phyloP scores from a whole-genome alignment of 805 yeast species.

The Hanseniaspora pseudoguilliermondii region DNA sequence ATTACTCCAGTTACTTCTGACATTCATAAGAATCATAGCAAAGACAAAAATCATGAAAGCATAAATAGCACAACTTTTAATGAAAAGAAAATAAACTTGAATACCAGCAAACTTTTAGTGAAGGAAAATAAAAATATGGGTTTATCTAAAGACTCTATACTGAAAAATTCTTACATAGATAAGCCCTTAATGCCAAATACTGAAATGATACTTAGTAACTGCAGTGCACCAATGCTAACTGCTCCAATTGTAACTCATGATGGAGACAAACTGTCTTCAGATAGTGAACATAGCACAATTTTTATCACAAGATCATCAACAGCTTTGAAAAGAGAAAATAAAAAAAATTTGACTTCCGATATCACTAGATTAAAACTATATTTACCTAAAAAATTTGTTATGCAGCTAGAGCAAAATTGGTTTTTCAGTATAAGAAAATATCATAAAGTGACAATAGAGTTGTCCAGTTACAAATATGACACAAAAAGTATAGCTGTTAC shows the following conservation, averaged over 20 bases:
- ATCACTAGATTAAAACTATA: not conserved
- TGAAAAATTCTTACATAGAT: not conserved
- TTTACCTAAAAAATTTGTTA: not conserved
- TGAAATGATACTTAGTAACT: not conserved
- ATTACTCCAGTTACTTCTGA: too few species aligned
- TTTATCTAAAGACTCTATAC: too few species aligned
- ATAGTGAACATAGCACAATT: not conserved
- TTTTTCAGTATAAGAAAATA: not conserved
- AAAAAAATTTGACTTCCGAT: not conserved
- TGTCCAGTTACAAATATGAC: not conserved
- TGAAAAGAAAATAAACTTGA: too few species aligned
- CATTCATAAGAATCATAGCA: too few species aligned
- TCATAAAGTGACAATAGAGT: not conserved
- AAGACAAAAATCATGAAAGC: too few species aligned
- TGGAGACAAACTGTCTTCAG: not conserved
- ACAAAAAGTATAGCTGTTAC: not conserved
- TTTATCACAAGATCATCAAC: not conserved
- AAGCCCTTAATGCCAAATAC: not conserved
- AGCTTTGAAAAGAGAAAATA: not conserved
- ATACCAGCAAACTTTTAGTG: too few species aligned
- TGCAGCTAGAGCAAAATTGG: slow-evolving; percentile 3
- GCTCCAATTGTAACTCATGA: not conserved
- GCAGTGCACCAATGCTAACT: not conserved
- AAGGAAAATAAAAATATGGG: too few species aligned
- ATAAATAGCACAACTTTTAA: too few species aligned